Conservation (phyloP, 1,284 basidiomycete genomes). For the Phlebopus sp. region DNA sequence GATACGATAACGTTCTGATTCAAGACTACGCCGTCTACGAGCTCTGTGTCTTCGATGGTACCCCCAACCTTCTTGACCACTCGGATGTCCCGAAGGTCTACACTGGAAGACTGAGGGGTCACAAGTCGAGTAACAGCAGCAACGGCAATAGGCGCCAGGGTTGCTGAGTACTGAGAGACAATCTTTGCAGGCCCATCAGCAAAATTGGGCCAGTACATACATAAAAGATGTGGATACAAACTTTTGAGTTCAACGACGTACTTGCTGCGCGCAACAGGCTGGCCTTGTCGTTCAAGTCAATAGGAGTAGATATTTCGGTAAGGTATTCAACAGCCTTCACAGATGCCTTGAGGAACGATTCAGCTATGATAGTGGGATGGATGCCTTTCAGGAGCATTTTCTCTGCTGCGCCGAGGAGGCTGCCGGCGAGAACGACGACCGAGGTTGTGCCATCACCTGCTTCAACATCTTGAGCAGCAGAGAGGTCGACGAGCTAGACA, state of each 20-base stretch:
- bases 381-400: slow-evolving; percentile 97
- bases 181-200: slow-evolving; percentile 55
- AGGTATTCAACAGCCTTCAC: slow-evolving; percentile 93
- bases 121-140: slow-evolving; percentile 91
- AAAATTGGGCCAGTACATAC: slow-evolving; percentile 1
- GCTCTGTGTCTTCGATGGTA: slow-evolving; percentile 98
- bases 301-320: slow-evolving; percentile 89
- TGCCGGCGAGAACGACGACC: slow-evolving; percentile 96
- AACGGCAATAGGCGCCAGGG: slow-evolving; percentile 96
- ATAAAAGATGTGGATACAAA: slow-evolving; percentile 26
- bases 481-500: slow-evolving; percentile 88
- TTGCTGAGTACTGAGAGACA: slow-evolving; percentile 98
- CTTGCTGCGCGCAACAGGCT: slow-evolving; percentile 90
- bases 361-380: slow-evolving; percentile 96
- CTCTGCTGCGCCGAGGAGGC: slow-evolving; percentile 91
- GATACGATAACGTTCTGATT: slow-evolving; percentile 92
- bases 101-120: slow-evolving; percentile 84
- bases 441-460: slow-evolving; percentile 99
- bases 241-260: slow-evolving; percentile 97
- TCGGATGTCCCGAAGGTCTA: slow-evolving; percentile 95
- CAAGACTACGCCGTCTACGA: slow-evolving; percentile 94
- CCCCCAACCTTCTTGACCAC: slow-evolving; percentile 99
- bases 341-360: slow-evolving; percentile 93
- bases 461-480: slow-evolving; percentile 97
- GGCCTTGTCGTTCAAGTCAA: slow-evolving; percentile 88